Evolutionary conservation across 139 green algal species (phyloP).

Genomic region (Volvox reticuliferus): DNA sequence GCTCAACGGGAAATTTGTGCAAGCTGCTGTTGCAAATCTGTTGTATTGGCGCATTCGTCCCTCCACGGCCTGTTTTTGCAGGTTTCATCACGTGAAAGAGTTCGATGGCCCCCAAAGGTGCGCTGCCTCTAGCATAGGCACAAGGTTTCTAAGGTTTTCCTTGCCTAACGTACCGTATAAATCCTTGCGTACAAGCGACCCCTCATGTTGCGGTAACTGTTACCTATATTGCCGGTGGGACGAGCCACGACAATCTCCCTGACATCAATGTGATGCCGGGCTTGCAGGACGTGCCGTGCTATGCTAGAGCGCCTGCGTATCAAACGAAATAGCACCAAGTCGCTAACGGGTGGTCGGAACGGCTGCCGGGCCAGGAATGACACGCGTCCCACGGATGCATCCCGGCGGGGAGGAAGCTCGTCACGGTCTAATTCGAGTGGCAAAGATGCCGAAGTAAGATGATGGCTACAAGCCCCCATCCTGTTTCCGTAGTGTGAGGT

Average conservation of each 20-base stretch:
- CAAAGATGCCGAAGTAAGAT: not conserved
- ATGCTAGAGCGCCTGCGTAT: conserved; percentile 41
- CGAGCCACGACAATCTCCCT: no score
- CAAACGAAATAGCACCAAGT: conserved; percentile 31
- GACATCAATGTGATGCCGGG: no score
- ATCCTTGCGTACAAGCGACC: no score
- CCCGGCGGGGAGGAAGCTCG: not conserved
- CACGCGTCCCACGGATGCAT: not conserved
- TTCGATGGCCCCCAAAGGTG: conserved; percentile 37
- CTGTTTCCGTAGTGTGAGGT: no score
- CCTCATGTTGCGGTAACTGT: no score
- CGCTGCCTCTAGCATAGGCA: not conserved
- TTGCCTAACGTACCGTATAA: no score
- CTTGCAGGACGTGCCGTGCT: conserved; percentile 33
- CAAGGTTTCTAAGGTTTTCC: no score
- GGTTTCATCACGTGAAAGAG: conserved; percentile 35
- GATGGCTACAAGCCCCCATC: no score
- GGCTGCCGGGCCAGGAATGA: not conserved
- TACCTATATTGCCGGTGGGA: no score
- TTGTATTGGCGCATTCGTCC: not conserved
- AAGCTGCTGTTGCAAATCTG: not conserved
- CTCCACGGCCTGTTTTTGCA: not conserved
- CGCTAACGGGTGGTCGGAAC: not conserved
- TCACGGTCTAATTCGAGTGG: conserved; percentile 19
- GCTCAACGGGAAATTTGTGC: not conserved